phyloP scores from a whole-genome alignment of 140 eudicot genomes.

The Erigeron philadelphicus region DNA sequence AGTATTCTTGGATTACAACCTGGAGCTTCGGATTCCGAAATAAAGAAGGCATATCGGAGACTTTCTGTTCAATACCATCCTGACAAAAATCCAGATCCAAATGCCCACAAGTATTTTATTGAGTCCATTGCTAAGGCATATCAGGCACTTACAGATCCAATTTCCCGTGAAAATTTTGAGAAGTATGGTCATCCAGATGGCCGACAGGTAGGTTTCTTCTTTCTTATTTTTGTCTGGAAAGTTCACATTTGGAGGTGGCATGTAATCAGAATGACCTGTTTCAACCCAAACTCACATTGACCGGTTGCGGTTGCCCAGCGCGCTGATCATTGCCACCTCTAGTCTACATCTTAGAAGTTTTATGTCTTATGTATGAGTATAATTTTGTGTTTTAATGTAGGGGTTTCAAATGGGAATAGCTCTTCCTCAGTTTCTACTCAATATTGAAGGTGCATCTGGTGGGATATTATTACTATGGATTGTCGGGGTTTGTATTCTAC shows the following conservation, averaged over 20 bases:
- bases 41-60: slow-evolving; percentile 80
- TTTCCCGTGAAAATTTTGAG: slow-evolving; percentile 87
- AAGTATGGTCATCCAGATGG: slow-evolving; percentile 99
- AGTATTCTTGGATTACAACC: slow-evolving; percentile 81
- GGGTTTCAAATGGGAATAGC: slow-evolving; percentile 99
- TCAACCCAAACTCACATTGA: no score
- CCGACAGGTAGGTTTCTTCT: slow-evolving; percentile 58
- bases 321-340: neutral
- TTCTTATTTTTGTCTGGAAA: neutral
- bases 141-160: slow-evolving; percentile 93
- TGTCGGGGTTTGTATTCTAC: slow-evolving; percentile 76
- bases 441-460: slow-evolving; percentile 79
- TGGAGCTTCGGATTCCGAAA: slow-evolving; percentile 76
- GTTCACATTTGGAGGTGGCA: neutral
- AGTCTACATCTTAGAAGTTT: neutral
- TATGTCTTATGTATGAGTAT: neutral
- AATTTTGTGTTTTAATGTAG: slow-evolving; percentile 39
- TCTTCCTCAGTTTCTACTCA: slow-evolving; percentile 79
- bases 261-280: no score
- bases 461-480: slow-evolving; percentile 75
- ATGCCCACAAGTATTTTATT: slow-evolving; percentile 78
- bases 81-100: slow-evolving; percentile 97
- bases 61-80: slow-evolving; percentile 87
- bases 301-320: no score
- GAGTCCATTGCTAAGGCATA: slow-evolving; percentile 86